These are phyloP conservation scores for Populus hybrid DNA, from an alignment of 441 rosid genomes.

Conservation along the genomic window DNA sequence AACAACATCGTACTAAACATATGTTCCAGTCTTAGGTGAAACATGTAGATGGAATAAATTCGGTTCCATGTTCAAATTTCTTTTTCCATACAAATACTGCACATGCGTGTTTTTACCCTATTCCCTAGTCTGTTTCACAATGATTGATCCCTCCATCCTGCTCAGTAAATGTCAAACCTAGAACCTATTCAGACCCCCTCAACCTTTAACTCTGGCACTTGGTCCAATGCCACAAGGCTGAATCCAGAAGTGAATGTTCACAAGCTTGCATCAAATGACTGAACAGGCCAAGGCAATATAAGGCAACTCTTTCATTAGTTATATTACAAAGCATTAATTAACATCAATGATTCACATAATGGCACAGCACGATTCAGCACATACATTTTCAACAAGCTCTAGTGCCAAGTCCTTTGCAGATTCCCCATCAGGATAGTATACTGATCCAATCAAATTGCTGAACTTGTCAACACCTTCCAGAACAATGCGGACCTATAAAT, in stretches of 20 bases:
- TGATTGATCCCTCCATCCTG: background rate
- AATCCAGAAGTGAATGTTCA: background rate
- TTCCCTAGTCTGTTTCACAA: background rate
- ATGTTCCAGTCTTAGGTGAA: background rate
- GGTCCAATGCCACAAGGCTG: background rate
- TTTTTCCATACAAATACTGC: background rate
- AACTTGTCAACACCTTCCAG: conserved; percentile 95
- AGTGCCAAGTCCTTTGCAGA: conserved; percentile 78
- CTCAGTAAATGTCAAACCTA: background rate
- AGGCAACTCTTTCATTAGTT: background rate
- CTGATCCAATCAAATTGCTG: conserved; percentile 91
- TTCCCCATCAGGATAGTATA: conserved; percentile 84
- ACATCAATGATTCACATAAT: background rate
- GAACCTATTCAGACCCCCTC: background rate
- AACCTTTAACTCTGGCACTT: background rate
- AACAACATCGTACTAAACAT: background rate
- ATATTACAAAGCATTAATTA: background rate
- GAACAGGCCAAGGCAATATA: background rate
- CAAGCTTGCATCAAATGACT: background rate
- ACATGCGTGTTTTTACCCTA: background rate
- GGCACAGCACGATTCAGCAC: conserved; percentile 17
- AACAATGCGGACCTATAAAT: conserved; percentile 84
- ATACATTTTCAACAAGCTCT: conserved; percentile 93
- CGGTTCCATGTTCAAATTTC: background rate
- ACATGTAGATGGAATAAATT: background rate